Evolutionary conservation across 1,284 basidiomycete species (phyloP).

Genomic region (Sphagnurus paluster): DNA sequence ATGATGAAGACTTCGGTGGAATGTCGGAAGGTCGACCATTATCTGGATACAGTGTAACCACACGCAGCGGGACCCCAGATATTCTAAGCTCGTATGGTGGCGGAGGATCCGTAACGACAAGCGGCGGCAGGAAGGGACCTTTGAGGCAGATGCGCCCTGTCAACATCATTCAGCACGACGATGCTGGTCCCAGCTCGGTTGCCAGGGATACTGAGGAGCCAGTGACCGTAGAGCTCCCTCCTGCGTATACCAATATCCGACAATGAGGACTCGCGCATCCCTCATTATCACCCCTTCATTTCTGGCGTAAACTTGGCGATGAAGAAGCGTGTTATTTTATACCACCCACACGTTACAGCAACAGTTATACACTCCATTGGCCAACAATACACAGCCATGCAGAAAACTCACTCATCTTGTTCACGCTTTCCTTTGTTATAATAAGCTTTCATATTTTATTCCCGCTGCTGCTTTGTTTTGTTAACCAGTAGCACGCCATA

Average conservation of each 20-base stretch:
- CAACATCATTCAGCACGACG: constrained; percentile 81
- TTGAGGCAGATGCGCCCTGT: constrained; percentile 59
- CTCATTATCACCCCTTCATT: not conserved
- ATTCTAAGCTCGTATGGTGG: constrained; percentile 24
- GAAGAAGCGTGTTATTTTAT: not conserved
- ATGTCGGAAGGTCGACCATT: constrained; percentile 32
- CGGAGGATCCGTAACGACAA: constrained; percentile 22
- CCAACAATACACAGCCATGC: not conserved
- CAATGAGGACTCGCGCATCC: constrained; percentile 11
- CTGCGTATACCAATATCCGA: constrained; percentile 70
- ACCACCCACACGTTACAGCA: not conserved
- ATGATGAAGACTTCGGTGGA: constrained; percentile 21
- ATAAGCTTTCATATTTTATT: too few relatives aligned
- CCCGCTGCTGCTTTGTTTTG: too few relatives aligned
- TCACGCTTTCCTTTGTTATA: too few relatives aligned
- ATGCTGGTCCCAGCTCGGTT: constrained; percentile 58
- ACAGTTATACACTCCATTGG: not conserved
- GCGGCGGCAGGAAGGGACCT: constrained; percentile 45
- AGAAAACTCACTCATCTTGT: not conserved
- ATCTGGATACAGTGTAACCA: constrained; percentile 32
- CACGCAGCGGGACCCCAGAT: constrained; percentile 41
- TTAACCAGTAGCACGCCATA: too few relatives aligned
- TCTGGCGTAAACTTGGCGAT: not conserved
- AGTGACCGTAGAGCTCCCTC: constrained; percentile 78
- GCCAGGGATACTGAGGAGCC: constrained; percentile 37